phyloP scores from a whole-genome alignment of 1,284 basidiomycete genomes.

The Pseudozyma thailandica region DNA sequence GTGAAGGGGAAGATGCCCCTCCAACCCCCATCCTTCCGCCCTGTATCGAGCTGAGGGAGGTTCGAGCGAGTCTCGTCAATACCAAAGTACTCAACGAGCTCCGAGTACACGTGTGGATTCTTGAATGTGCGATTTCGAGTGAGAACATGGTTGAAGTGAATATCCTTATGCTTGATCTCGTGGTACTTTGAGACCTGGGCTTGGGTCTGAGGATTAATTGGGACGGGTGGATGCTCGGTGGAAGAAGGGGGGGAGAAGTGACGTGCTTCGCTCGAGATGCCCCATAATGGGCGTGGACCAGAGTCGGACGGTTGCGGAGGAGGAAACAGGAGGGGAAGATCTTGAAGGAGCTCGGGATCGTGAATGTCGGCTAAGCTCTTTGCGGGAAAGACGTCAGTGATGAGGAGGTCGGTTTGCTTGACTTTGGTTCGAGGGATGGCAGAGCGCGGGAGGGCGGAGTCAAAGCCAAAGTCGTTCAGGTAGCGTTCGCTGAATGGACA shows the following conservation, averaged over 20 bases:
- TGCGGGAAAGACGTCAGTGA: background rate
- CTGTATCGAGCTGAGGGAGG: constrained; percentile 19
- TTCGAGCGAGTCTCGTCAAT: constrained; percentile 77
- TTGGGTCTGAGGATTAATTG: constrained; percentile 13
- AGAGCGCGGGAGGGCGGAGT: background rate
- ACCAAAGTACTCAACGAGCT: constrained; percentile 89
- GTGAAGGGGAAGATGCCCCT: constrained; percentile 15
- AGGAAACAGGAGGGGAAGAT: constrained; percentile 16
- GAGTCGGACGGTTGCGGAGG: constrained; percentile 13
- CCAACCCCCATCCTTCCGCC: constrained; percentile 3
- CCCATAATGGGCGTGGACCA: constrained; percentile 17
- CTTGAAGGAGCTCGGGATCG: constrained; percentile 11
- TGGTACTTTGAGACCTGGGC: constrained; percentile 78
- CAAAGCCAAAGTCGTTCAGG: background rate
- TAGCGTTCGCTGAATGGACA: background rate
- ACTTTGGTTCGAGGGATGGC: constrained; percentile 3
- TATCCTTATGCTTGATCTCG: constrained; percentile 75
- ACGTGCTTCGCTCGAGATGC: background rate
- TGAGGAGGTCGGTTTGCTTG: background rate
- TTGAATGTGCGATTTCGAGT: constrained; percentile 89
- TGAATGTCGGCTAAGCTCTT: constrained; percentile 9
- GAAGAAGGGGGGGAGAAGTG: background rate
- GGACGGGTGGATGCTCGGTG: background rate
- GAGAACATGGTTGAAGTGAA: constrained; percentile 92
- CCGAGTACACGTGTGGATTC: constrained; percentile 91